Evolutionary conservation across 768 basidiomycete genomes (phyloP).

Genomic region (Collybia nuda): DNA sequence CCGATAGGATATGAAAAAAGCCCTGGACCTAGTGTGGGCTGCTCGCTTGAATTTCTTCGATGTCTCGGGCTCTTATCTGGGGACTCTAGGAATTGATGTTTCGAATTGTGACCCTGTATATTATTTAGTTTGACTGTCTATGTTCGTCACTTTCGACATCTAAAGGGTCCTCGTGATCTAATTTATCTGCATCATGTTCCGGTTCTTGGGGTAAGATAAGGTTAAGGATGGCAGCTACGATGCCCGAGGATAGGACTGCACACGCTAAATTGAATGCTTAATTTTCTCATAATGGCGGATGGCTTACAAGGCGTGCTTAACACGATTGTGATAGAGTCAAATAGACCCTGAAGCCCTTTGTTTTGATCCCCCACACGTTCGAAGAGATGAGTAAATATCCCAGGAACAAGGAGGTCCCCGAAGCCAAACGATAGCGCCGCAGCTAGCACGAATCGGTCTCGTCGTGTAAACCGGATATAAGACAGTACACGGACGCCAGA

Average conservation of each 20-base stretch:
- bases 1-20: no score
- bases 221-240: slow-evolving; percentile 61
- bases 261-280: background rate
- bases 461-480: slow-evolving; percentile 55
- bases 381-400: slow-evolving; percentile 69
- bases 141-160: no score
- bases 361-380: slow-evolving; percentile 54
- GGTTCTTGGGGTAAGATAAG: slow-evolving; percentile 45
- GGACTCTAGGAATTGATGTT: no score
- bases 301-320: slow-evolving; percentile 78
- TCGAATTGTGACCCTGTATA: no score
- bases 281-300: background rate
- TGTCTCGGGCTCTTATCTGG: no score
- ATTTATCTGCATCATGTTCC: background rate
- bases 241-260: slow-evolving; percentile 54
- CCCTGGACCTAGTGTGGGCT: no score
- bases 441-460: slow-evolving; percentile 69
- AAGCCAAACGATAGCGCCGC: slow-evolving; percentile 70
- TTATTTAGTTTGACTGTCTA: no score
- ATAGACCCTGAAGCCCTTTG: slow-evolving; percentile 62
- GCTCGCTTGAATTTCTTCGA: no score
- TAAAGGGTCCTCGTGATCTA: no score
- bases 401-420: slow-evolving; percentile 67
- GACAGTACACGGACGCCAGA: slow-evolving; percentile 73
- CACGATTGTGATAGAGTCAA: slow-evolving; percentile 78